A percentile compares a stretch with the other conserved stretches of the same genome.
phyloP scores from a whole-genome alignment of 768 basidiomycete genomes.

The Agrocybe praecox region DNA sequence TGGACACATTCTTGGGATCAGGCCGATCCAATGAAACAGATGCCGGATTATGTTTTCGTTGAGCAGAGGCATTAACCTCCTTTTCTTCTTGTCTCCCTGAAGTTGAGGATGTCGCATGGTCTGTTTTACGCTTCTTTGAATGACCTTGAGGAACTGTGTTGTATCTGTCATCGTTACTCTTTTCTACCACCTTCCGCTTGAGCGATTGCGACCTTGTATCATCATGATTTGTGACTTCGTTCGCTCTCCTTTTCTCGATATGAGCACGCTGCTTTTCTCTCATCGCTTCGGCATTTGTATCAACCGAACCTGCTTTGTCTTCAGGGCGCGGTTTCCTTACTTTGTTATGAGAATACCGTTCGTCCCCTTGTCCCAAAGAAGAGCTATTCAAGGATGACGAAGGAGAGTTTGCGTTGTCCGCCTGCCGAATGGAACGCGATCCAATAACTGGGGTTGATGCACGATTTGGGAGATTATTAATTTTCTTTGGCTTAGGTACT shows the following conservation, averaged over 20 bases:
- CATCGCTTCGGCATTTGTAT: not conserved
- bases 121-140: constrained; percentile 3
- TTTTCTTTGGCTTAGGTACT: not conserved
- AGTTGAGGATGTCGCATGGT: not conserved
- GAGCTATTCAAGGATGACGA: not conserved
- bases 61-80: not conserved
- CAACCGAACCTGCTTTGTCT: not conserved
- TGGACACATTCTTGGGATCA: not conserved
- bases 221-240: not conserved
- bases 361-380: not conserved
- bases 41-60: not conserved
- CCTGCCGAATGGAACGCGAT: not conserved
- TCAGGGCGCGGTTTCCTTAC: not conserved
- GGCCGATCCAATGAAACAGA: not conserved
- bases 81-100: not conserved
- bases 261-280: not conserved
- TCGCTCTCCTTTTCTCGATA: constrained; percentile 1
- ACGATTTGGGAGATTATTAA: not conserved
- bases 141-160: not conserved
- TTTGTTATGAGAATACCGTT: not conserved
- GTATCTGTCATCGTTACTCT: constrained; percentile 5
- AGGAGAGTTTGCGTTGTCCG: not conserved
- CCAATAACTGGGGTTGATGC: not conserved
- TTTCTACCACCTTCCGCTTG: constrained; percentile 15
- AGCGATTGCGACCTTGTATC: not conserved